Conservation (phyloP, 2,329 filamentous ascomycete species). For the Drechslerella stenobrocha region DNA sequence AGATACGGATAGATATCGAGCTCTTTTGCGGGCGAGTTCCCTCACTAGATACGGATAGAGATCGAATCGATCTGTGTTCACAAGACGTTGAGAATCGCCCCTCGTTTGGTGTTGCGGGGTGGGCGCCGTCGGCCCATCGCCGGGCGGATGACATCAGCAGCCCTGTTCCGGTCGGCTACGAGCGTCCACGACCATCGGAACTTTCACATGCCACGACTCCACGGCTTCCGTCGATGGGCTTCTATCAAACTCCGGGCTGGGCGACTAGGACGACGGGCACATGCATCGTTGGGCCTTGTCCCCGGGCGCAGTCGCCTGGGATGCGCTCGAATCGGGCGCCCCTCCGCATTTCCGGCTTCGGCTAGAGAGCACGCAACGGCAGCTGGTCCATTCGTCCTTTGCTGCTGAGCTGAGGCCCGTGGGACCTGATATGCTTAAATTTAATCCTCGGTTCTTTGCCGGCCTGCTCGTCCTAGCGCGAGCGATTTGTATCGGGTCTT, state of each 20-base stretch:
- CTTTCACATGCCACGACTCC: conserved; percentile 32
- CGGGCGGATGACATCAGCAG: conserved; percentile 46
- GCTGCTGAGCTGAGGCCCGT: conserved; percentile 5
- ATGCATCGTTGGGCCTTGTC: conserved; percentile 41
- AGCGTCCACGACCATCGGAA: conserved; percentile 27
- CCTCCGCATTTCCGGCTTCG: conserved; percentile 49
- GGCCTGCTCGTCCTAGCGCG: conserved; percentile 12
- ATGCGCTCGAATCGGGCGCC: conserved; percentile 6
- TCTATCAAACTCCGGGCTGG: too few species aligned
- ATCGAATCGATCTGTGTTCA: too few species aligned
- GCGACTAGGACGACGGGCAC: conserved; percentile 33
- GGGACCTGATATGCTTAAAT: conserved; percentile 6
- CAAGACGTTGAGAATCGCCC: too few species aligned
- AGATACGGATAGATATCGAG: too few species aligned
- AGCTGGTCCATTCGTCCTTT: conserved; percentile 49
- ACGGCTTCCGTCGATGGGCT: background rate
- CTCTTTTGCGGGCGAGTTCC: too few species aligned
- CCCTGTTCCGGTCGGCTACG: conserved; percentile 36
- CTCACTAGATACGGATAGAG: too few species aligned
- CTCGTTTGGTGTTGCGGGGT: conserved; percentile 44
- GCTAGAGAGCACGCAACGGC: conserved; percentile 41
- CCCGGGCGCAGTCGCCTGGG: conserved; percentile 21
- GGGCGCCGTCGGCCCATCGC: conserved; percentile 41
- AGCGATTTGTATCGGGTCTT: conserved; percentile 36
- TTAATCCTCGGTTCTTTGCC: conserved; percentile 47